Evolutionary conservation across 148 eudicot species (phyloP), one percentile per base, ranked within the genome.

Genomic region (Nepenthes mirabilis): DNA sequence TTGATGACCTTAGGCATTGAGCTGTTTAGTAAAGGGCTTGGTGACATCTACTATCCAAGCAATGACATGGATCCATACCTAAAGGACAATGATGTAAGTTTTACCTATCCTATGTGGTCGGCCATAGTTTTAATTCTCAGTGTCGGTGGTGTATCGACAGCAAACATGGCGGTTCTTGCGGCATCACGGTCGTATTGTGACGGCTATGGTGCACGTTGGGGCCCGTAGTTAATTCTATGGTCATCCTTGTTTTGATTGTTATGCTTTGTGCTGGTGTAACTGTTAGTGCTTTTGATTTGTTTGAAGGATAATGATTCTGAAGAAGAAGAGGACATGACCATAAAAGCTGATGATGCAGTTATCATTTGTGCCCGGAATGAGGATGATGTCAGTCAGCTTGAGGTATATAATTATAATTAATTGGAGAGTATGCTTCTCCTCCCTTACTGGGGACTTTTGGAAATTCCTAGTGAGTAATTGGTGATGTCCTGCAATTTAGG

Each of bases 51-150:
- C 70, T 91, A 91, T 73, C 74, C 86, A 47, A 86, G 87, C 64
- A 88, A 83, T 58, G 84, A 88, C 45, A 40, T 86, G 83, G 98
- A 93, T 66, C 98, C 98, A 14, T 93, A 93, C 79, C 68, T 93
- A 43, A 74, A 82, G 66, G 79, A 84, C 73, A 60, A 79, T 52
- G 75, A 75, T 64, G 98, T 88, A 82, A 71, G 96, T 85, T 37
- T 60, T 34, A 51, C 10, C 11, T 58, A 37, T 5, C 37, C 34
- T 43, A 50, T 14, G 3, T 52, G 33, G 36, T n/a, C n/a, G n/a
- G n/a, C n/a, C n/a, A n/a, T n/a, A n/a, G n/a, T n/a, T n/a, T n/a
- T n/a, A n/a, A n/a, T n/a, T n/a, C n/a, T n/a, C n/a, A n/a, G n/a
- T n/a, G n/a, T n/a, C n/a, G n/a, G n/a, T n/a, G n/a, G n/a, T n/a